Evolutionary conservation across 495 filamentous ascomycete genomes (phyloP), one percentile per base, ranked within the genome.

Genomic region (Tuber magnatum): DNA sequence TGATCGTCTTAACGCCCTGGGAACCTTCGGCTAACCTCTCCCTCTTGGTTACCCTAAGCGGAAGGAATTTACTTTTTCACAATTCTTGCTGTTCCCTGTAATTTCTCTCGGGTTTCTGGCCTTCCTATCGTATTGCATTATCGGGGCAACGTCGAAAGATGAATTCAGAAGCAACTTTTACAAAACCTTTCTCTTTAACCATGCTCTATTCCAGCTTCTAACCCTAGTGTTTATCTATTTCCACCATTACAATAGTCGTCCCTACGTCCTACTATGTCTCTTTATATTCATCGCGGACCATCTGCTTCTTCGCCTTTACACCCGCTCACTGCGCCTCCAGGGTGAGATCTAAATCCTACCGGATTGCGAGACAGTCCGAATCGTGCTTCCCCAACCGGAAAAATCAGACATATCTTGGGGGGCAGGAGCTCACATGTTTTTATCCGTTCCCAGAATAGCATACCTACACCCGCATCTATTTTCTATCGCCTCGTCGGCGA

Each of bases 391-490:
- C 20, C 73, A 71, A n/a, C 77, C 56, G 48, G 24, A 14, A 14
- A 61, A 61, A 32, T n/a, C 72, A 38, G 16, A 20, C 68, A 39
- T 70, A 18, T 38, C 28, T 42, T 90, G 89, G 88, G 77, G 81
- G 42, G 80, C 88, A 8, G 87, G 87, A 7, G 87, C 89, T 70
- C 89, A 91, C 78, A 84, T 88, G 71, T 90, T 90, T 80, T 75
- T 91, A 44, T 86, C 86, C 18, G 82, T 90, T 0, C 89, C 89
- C 0, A 76, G 40, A 84, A 83, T 76, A 84, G 88, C 81, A 76
- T 83, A 56, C 56, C 88, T 75, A 83, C 89, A 85, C 83, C 84
- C 86, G 1, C 89, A 91, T 76, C 89, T 88, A 0, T 90, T 91
- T 77, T 89, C 88, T 6, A 89, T 91, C 72, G 86, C 88, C 46